A percentile compares a stretch with the other conserved stretches of the same genome.
phyloP scores from a whole-genome alignment of 345 rosid genomes.

The Adansonia digitata region DNA sequence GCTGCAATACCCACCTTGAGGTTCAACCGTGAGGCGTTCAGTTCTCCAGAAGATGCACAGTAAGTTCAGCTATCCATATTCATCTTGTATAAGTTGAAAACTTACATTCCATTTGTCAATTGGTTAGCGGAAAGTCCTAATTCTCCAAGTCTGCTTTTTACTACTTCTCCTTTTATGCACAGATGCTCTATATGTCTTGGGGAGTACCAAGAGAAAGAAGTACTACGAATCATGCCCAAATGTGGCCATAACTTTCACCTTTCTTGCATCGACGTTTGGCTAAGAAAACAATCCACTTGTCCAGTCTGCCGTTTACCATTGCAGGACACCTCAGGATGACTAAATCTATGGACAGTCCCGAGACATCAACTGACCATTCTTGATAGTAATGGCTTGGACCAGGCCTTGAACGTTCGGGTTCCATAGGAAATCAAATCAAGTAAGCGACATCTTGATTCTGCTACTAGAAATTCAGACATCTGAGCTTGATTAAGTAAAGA shows the following conservation, averaged over 20 bases:
- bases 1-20: slow-evolving; percentile 66
- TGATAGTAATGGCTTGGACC: neutral
- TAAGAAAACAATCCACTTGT: slow-evolving; percentile 58
- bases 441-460: neutral
- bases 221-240: slow-evolving; percentile 58
- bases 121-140: no score
- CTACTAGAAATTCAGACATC: neutral
- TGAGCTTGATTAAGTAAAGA: neutral
- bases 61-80: slow-evolving; percentile 36
- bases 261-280: no score
- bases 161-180: no score
- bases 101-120: no score
- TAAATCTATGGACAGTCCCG: slow-evolving; percentile 20
- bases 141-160: no score
- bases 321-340: slow-evolving; percentile 25
- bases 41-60: slow-evolving; percentile 56
- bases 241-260: slow-evolving; percentile 71
- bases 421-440: no score
- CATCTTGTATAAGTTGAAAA: no score
- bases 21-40: slow-evolving; percentile 46
- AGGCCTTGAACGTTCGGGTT: no score
- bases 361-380: slow-evolving; percentile 16
- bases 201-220: slow-evolving; percentile 63
- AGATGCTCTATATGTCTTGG: slow-evolving; percentile 72
- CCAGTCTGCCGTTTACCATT: slow-evolving; percentile 60